Conservation (phyloP, 371 early-diverging fungal genomes). For the Nosema muscidifuracis region DNA sequence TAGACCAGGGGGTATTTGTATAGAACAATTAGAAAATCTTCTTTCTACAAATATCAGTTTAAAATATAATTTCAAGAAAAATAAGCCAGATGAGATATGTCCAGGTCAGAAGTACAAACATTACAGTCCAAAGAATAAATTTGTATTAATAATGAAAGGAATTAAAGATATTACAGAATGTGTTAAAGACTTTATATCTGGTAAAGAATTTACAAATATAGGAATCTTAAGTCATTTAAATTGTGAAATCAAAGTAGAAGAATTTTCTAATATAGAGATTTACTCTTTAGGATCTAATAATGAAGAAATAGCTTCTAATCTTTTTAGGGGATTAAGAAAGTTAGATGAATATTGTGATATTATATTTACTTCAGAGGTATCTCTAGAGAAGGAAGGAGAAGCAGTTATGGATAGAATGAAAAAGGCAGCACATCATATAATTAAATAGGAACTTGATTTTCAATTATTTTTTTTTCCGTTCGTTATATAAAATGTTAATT, state of each 20-base stretch:
- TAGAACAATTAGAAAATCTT: slow-evolving; percentile 67
- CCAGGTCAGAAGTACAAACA: slow-evolving; percentile 98
- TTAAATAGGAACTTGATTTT: slow-evolving; percentile 4
- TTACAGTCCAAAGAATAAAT: slow-evolving; percentile 72
- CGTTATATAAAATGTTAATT: not conserved
- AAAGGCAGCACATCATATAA: slow-evolving; percentile 69
- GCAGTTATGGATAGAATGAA: slow-evolving; percentile 93
- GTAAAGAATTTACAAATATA: slow-evolving; percentile 11
- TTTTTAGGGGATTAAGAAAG: slow-evolving; percentile 74
- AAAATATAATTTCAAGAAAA: slow-evolving; percentile 8
- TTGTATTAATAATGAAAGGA: slow-evolving; percentile 48
- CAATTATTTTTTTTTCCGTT: not conserved
- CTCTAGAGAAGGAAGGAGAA: slow-evolving; percentile 72
- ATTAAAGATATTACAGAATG: slow-evolving; percentile 8
- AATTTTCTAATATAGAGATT: slow-evolving; percentile 10
- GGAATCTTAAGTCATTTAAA: slow-evolving; percentile 23
- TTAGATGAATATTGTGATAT: slow-evolving; percentile 71
- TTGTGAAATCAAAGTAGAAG: not conserved
- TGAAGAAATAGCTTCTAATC: slow-evolving; percentile 68
- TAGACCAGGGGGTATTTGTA: slow-evolving; percentile 91
- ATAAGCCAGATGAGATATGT: slow-evolving; percentile 67
- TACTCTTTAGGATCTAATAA: slow-evolving; percentile 52
- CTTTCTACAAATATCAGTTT: slow-evolving; percentile 11
- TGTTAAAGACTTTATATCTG: not conserved
- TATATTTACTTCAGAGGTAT: slow-evolving; percentile 72